These are phyloP conservation scores for Didymella pomorum DNA, from an alignment of 2,329 filamentous ascomycete species.

Conservation along the genomic window DNA sequence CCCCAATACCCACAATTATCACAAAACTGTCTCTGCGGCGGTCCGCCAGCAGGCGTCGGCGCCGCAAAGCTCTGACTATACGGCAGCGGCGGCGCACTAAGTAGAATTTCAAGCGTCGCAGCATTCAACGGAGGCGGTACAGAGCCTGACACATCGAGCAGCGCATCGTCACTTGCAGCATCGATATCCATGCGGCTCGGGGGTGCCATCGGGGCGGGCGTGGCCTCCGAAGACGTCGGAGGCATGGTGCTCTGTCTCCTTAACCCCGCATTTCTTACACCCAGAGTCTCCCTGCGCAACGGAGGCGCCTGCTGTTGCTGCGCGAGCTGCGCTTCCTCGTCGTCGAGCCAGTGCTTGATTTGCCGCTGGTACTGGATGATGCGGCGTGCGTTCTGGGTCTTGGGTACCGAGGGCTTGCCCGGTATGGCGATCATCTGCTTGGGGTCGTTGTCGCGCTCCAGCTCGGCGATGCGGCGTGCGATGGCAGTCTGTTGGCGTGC, in stretches of 20 bases:
- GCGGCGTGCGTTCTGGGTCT: constrained; percentile 72
- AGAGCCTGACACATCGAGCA: constrained; percentile 62
- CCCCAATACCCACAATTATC: constrained; percentile 87
- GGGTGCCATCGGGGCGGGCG: constrained; percentile 28
- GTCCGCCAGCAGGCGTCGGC: constrained; percentile 53
- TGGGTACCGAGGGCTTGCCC: constrained; percentile 47
- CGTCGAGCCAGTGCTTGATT: constrained; percentile 82
- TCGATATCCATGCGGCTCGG: constrained; percentile 23
- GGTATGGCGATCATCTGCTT: constrained; percentile 55
- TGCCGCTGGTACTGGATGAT: constrained; percentile 84
- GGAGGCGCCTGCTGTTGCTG: constrained; percentile 48
- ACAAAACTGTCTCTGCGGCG: constrained; percentile 71
- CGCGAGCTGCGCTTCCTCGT: constrained; percentile 75
- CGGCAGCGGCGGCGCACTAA: constrained; percentile 70
- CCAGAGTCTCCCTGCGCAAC: constrained; percentile 26
- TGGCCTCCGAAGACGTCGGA: constrained; percentile 39
- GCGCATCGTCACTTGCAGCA: constrained; percentile 55
- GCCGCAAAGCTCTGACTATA: constrained; percentile 69
- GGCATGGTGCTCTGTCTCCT: constrained; percentile 37
- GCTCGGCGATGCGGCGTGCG: constrained; percentile 79
- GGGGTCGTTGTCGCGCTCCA: constrained; percentile 76
- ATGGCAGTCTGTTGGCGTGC: constrained; percentile 85
- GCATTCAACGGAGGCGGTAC: constrained; percentile 67
- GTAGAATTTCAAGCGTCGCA: constrained; percentile 69
- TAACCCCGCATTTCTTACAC: constrained; percentile 23